These are phyloP conservation scores for Escallonia rubra DNA, from an alignment of 129 eudicot genomes.

Conservation along the genomic window DNA sequence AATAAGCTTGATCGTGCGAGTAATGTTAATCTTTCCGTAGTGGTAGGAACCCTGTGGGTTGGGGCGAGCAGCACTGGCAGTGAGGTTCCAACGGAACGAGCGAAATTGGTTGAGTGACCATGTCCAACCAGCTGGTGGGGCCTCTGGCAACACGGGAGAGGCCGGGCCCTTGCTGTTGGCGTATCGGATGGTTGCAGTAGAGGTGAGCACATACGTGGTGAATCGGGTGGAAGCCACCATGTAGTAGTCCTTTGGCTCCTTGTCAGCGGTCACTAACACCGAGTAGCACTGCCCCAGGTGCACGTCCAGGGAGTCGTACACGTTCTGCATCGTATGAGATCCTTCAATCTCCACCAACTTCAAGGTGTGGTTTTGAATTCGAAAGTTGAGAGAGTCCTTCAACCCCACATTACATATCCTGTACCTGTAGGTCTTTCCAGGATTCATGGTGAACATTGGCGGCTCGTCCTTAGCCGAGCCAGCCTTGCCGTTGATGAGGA, in stretches of 20 bases:
- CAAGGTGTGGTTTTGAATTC: conserved; percentile 78
- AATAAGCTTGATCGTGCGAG: conserved; percentile 75
- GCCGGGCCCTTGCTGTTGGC: conserved; percentile 35
- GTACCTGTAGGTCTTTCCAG: conserved; percentile 74
- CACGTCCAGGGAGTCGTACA: conserved; percentile 65
- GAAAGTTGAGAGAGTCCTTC: conserved; percentile 61
- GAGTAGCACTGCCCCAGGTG: conserved; percentile 90
- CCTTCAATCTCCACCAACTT: conserved; percentile 83
- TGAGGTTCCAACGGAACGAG: conserved; percentile 82
- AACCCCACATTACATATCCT: conserved; percentile 74
- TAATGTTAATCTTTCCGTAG: conserved; percentile 85
- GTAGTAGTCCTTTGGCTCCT: conserved; percentile 73
- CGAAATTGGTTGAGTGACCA: conserved; percentile 93
- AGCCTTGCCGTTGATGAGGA: conserved; percentile 67
- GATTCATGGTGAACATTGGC: conserved; percentile 55
- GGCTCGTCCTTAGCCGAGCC: conserved; percentile 37
- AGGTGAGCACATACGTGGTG: conserved; percentile 31
- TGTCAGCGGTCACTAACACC: conserved; percentile 66
- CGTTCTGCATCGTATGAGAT: conserved; percentile 69
- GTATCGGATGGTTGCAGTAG: conserved; percentile 57
- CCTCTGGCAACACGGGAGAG: conserved; percentile 44
- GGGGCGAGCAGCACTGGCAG: conserved; percentile 97
- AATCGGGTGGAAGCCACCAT: conserved; percentile 71
- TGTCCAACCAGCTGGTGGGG: conserved; percentile 51
- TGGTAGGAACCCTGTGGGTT: conserved; percentile 97